These are phyloP conservation scores for Rhizomucor miehei DNA, from an alignment of 371 early-diverging fungal species.

Conservation along the genomic window DNA sequence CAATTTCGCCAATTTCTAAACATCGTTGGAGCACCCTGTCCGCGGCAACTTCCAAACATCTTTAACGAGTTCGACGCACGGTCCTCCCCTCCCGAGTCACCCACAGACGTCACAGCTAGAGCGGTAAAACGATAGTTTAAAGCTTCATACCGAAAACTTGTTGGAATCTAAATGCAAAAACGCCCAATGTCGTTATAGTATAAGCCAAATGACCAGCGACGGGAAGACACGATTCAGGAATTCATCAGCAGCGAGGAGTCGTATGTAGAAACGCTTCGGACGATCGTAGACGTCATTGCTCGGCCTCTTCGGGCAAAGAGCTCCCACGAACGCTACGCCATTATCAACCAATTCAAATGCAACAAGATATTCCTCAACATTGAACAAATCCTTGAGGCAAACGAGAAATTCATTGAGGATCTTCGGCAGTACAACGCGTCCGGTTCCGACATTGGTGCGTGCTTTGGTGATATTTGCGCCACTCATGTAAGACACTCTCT, in stretches of 20 bases:
- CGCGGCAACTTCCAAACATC: constrained; percentile 6
- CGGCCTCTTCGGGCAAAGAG: constrained; percentile 22
- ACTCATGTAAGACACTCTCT: constrained; percentile 31
- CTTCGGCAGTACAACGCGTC: constrained; percentile 11
- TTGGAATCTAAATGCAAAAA: background rate
- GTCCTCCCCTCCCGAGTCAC: background rate
- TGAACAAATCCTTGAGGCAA: constrained; percentile 32
- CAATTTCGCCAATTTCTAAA: constrained; percentile 11
- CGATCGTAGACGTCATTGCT: constrained; percentile 27
- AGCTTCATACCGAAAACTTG: background rate
- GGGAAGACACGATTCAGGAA: constrained; percentile 32
- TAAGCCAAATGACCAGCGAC: constrained; percentile 24
- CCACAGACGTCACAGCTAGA: constrained; percentile 2
- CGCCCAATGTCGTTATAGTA: constrained; percentile 11
- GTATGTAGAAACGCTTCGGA: constrained; percentile 36
- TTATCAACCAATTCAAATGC: constrained; percentile 37
- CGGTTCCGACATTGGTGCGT: background rate
- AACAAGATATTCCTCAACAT: constrained; percentile 46
- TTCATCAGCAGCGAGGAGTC: constrained; percentile 39
- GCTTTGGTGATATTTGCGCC: constrained; percentile 41
- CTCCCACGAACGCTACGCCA: constrained; percentile 10
- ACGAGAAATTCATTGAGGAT: constrained; percentile 28
- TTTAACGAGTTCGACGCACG: background rate
- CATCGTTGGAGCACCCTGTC: constrained; percentile 11
- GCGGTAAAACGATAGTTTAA: background rate